These are phyloP conservation scores for Fomitopsis serialis DNA, from an alignment of 768 basidiomycete genomes.

Conservation along the genomic window DNA sequence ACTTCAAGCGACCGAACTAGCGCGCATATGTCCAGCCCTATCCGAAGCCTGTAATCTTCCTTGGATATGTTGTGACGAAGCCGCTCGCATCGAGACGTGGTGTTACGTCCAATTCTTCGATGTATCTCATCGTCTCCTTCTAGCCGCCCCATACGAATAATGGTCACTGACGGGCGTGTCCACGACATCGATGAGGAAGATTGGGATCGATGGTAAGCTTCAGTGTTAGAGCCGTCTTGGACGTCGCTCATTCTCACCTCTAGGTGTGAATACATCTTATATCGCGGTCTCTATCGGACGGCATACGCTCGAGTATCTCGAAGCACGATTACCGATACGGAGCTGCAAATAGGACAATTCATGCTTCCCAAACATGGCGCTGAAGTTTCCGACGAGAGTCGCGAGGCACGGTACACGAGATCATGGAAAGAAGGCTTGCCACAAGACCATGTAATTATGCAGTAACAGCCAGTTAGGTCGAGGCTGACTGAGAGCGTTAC, in stretches of 20 bases:
- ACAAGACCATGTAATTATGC: slow-evolving; percentile 48
- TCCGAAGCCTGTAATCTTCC: slow-evolving; percentile 70
- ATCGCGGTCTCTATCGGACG: slow-evolving; percentile 73
- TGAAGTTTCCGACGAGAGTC: slow-evolving; percentile 50
- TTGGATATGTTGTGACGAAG: slow-evolving; percentile 76
- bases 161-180: slow-evolving; percentile 72
- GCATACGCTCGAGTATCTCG: slow-evolving; percentile 81
- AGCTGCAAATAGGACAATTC: slow-evolving; percentile 85
- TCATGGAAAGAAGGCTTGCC: slow-evolving; percentile 62
- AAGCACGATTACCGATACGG: slow-evolving; percentile 84
- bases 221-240: not conserved
- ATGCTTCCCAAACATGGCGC: slow-evolving; percentile 58
- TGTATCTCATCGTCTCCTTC: slow-evolving; percentile 3
- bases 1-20: slow-evolving; percentile 76
- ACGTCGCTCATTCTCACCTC: not conserved
- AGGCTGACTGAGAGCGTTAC: not conserved
- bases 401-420: slow-evolving; percentile 61
- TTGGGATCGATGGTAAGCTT: slow-evolving; percentile 57
- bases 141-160: slow-evolving; percentile 75
- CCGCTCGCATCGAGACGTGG: slow-evolving; percentile 64
- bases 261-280: slow-evolving; percentile 91
- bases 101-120: not conserved
- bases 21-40: slow-evolving; percentile 70
- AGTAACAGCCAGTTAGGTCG: not conserved
- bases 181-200: slow-evolving; percentile 78